A percentile compares a stretch with the other conserved stretches of the same genome.
phyloP scores from a whole-genome alignment of 352 stramenopile genomes.

The Phytophthora megakarya region DNA sequence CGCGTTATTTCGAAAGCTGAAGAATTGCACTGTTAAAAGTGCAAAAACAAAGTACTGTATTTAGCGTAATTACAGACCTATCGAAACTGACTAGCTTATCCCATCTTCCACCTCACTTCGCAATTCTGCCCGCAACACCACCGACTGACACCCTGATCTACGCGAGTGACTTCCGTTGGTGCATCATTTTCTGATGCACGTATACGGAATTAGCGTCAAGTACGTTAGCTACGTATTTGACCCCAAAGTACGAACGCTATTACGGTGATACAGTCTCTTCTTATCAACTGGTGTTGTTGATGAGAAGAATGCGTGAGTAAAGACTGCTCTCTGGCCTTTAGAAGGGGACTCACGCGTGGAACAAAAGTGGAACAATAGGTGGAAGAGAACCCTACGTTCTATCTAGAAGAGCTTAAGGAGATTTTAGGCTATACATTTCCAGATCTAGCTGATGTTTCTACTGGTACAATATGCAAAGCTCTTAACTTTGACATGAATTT shows the following conservation, averaged over 20 bases:
- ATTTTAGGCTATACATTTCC: neutral
- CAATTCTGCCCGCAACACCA: no score
- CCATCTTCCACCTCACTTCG: no score
- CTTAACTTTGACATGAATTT: neutral
- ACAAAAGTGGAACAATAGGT: neutral
- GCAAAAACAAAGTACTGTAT: no score
- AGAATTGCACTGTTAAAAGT: no score
- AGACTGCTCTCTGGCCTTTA: no score
- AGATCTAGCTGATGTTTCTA: neutral
- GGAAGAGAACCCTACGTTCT: neutral
- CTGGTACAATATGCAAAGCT: neutral
- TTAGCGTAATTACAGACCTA: no score
- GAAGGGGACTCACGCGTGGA: neutral
- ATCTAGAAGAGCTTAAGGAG: neutral
- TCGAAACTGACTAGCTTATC: no score
- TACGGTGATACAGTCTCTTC: constrained; percentile 9
- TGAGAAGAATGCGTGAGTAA: neutral
- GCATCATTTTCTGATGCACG: constrained; percentile 2
- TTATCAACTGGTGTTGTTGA: neutral
- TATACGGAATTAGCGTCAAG: constrained; percentile 4
- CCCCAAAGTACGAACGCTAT: constrained; percentile 1
- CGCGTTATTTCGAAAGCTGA: no score
- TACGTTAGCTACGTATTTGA: constrained; percentile 14
- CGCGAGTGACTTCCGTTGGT: constrained; percentile 1
- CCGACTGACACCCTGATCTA: no score